A percentile compares a stretch with the other conserved stretches of the same genome.
phyloP scores from a whole-genome alignment of 2,329 filamentous ascomycete genomes.

The Fusarium pilosicola region DNA sequence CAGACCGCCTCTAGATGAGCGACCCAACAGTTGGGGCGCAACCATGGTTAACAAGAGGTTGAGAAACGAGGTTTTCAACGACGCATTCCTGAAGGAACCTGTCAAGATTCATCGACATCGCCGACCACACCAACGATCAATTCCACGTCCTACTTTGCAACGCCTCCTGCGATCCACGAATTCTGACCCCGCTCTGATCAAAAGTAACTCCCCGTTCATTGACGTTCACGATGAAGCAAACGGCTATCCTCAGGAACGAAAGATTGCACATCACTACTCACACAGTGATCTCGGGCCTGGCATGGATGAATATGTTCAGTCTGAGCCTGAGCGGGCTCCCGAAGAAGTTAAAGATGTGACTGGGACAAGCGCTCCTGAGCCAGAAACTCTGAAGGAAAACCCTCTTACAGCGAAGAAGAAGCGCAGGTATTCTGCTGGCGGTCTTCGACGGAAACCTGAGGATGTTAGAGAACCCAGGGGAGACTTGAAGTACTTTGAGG shows the following conservation, averaged over 20 bases:
- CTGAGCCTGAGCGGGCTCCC: conserved; percentile 50
- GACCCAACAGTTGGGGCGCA: conserved; percentile 82
- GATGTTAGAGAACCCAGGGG: conserved; percentile 77
- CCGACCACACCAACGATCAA: conserved; percentile 72
- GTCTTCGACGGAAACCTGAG: conserved; percentile 76
- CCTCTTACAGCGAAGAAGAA: conserved; percentile 58
- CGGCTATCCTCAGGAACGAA: conserved; percentile 12
- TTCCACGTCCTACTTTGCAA: conserved; percentile 65
- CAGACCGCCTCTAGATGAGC: conserved; percentile 60
- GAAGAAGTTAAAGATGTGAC: conserved; percentile 63
- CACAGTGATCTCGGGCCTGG: conserved; percentile 50
- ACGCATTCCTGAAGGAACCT: conserved; percentile 87
- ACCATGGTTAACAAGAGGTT: conserved; percentile 90
- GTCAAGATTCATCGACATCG: conserved; percentile 84
- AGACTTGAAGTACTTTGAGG: conserved; percentile 90
- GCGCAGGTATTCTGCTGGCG: conserved; percentile 88
- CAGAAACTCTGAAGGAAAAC: conserved; percentile 62
- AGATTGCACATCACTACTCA: conserved; percentile 37
- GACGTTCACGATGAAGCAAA: neutral
- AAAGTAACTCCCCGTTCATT: conserved; percentile 28
- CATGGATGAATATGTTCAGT: conserved; percentile 37
- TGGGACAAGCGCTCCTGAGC: conserved; percentile 72
- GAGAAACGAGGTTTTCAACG: conserved; percentile 90
- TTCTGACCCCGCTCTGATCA: conserved; percentile 55
- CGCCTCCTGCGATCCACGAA: conserved; percentile 56